These are phyloP conservation scores for Penicillium paradoxum DNA, from an alignment of 495 filamentous ascomycete species.

Conservation along the genomic window DNA sequence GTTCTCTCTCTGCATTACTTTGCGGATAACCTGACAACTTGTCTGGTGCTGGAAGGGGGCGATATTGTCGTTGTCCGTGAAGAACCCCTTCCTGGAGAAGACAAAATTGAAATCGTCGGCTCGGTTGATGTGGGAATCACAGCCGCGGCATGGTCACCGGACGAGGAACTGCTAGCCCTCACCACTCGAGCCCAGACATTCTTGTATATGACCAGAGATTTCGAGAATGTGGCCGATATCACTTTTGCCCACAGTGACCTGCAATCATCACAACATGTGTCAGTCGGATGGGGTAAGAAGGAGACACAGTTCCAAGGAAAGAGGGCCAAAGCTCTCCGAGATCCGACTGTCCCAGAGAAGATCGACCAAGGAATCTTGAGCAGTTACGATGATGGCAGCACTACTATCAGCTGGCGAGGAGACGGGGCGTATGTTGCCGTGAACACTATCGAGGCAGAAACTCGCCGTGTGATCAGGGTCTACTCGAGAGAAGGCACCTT, in stretches of 20 bases:
- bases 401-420: slow-evolving; percentile 84
- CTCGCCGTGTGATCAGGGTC: slow-evolving; percentile 74
- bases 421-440: slow-evolving; percentile 90
- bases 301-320: slow-evolving; percentile 97
- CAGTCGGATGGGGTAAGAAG: slow-evolving; percentile 96
- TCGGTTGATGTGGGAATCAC: slow-evolving; percentile 88
- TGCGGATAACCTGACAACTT: slow-evolving; percentile 67
- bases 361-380: slow-evolving; percentile 80
- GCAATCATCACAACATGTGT: slow-evolving; percentile 88
- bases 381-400: slow-evolving; percentile 60
- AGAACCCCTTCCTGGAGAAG: slow-evolving; percentile 60
- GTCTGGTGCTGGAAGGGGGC: slow-evolving; percentile 80
- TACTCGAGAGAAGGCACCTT: slow-evolving; percentile 85
- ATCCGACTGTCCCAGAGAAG: slow-evolving; percentile 92
- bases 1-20: slow-evolving; percentile 79
- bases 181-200: slow-evolving; percentile 73
- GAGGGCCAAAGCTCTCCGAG: slow-evolving; percentile 80
- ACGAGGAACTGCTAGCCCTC: slow-evolving; percentile 84
- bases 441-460: slow-evolving; percentile 62
- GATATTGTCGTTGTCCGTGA: slow-evolving; percentile 84
- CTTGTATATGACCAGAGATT: slow-evolving; percentile 87
- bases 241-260: slow-evolving; percentile 70
- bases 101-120: slow-evolving; percentile 88
- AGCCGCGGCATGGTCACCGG: slow-evolving; percentile 89
- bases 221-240: slow-evolving; percentile 74